Evolutionary conservation across 2,329 filamentous ascomycete species (phyloP), one percentile per base, ranked within the genome.

Genomic region (Calonectria pseudoturangicola): DNA sequence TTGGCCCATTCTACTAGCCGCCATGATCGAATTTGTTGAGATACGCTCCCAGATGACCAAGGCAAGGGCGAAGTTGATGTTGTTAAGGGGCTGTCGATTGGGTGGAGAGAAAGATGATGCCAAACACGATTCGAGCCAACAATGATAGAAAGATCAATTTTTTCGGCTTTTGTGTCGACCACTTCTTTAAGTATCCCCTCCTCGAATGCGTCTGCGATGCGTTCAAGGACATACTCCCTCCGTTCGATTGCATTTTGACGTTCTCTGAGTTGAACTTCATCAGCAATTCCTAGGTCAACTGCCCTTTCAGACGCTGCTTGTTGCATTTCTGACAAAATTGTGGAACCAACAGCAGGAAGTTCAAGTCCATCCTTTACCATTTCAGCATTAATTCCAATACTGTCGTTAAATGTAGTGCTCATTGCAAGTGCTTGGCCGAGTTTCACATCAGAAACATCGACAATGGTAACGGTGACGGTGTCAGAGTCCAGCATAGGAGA

Each of bases 1-100:
- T 98, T 99, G 1, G 96, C 95, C 97, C 97, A 98, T 83, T 99
- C 97, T 0, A 96, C 93, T 18, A 99, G 88, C 79, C 97, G 91
- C 96, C 97, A 98, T 3, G 95, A 91, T 25, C 97, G 94, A 21
- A 99, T 90, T 84, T 99, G 97, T 70, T 95, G 93, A 3, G 97
- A 98, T 1, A 98, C 93, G 2, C 94, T 93, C 30, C 95, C 95
- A 1, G 97, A 97, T 64, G 96, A 98, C 97, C 97, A 99, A 0
- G 94, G 91, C 2, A 94, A 94, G 21, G 92, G 94, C 45, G 93
- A 89, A 0, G 94, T 91, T 0, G 92, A 89, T 30, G 94, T 15
- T 16, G 58, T 63, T 25, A 47, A n/a, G 10, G 41, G 39, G 10
- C 6, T 92, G 77, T 98, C 97, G 0, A 94, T 98, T 0, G 97